Percentiles rank a stretch among this genome's conserved stretches.
Conservation (phyloP, 129 eudicot species). For the Chrysanthemum seticuspe region DNA sequence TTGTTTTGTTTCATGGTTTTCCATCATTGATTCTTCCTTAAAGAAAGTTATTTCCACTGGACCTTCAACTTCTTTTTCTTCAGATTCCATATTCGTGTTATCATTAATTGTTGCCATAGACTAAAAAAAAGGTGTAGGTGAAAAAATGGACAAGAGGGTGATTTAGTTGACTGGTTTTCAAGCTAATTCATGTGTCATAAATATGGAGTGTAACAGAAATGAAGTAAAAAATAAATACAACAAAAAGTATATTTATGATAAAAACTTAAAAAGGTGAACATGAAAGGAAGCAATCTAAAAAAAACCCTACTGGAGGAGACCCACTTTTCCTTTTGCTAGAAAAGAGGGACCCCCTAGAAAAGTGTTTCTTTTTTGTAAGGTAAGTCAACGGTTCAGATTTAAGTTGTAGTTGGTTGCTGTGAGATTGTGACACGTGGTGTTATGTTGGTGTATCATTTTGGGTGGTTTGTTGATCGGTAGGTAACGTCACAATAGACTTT, state of each 20-base stretch:
- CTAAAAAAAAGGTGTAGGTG: neutral
- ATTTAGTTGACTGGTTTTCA: slow-evolving; percentile 23
- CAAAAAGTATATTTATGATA: neutral
- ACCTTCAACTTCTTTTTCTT: neutral
- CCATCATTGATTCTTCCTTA: slow-evolving; percentile 7
- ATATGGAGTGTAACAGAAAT: slow-evolving; percentile 1
- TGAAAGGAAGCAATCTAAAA: neutral
- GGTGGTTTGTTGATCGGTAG: no score
- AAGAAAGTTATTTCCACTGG: slow-evolving; percentile 12
- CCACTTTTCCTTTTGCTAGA: slow-evolving; percentile 18
- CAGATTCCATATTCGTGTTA: slow-evolving; percentile 16
- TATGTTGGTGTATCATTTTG: no score
- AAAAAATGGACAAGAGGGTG: slow-evolving; percentile 1
- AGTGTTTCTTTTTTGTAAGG: neutral
- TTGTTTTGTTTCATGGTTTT: slow-evolving; percentile 3
- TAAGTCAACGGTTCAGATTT: slow-evolving; percentile 19
- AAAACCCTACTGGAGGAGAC: slow-evolving; percentile 20
- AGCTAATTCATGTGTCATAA: slow-evolving; percentile 9
- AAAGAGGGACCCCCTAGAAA: neutral
- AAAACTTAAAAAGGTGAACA: neutral
- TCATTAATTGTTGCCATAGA: neutral
- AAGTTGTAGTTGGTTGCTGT: no score
- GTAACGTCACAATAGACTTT: no score
- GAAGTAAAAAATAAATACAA: slow-evolving; percentile 1
- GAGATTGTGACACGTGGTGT: slow-evolving; percentile 26